Conservation (phyloP, 1,139 yeast species). For the Zygosaccharomyces pseudobailii region DNA sequence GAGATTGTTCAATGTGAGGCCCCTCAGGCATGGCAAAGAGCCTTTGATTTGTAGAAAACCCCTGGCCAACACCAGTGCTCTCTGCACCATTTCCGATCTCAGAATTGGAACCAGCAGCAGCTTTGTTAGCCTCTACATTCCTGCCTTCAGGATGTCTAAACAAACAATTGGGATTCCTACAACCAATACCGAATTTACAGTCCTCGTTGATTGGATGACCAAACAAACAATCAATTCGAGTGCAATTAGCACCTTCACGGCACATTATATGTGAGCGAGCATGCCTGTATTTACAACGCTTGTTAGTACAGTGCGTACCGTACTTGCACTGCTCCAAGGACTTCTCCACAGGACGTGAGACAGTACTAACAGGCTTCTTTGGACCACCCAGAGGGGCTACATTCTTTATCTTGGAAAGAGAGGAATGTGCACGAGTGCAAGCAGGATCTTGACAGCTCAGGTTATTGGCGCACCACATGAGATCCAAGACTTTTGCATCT, state of each 20-base stretch:
- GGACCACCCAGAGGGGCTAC: slow-evolving; percentile 31
- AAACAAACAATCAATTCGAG: slow-evolving; percentile 74
- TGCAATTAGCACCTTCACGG: slow-evolving; percentile 75
- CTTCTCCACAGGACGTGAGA: slow-evolving; percentile 39
- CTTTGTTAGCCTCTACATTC: slow-evolving; percentile 26
- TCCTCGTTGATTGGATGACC: slow-evolving; percentile 74
- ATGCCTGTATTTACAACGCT: slow-evolving; percentile 77
- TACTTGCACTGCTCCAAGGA: slow-evolving; percentile 78
- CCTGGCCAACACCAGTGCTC: slow-evolving; percentile 4
- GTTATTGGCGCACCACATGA: slow-evolving; percentile 76
- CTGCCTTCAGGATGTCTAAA: slow-evolving; percentile 79
- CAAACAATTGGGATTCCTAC: slow-evolving; percentile 65
- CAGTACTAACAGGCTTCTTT: slow-evolving; percentile 21
- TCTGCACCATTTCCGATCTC: slow-evolving; percentile 7
- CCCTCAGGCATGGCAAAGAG: slow-evolving; percentile 76
- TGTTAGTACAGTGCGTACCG: slow-evolving; percentile 69
- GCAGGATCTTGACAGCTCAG: slow-evolving; percentile 53
- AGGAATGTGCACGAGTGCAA: slow-evolving; percentile 78
- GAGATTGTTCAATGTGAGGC: slow-evolving; percentile 60
- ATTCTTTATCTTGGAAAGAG: slow-evolving; percentile 43
- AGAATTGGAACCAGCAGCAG: slow-evolving; percentile 2
- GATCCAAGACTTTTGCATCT: slow-evolving; percentile 59
- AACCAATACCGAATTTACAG: slow-evolving; percentile 73
- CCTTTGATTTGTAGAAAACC: slow-evolving; percentile 41
- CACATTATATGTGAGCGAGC: slow-evolving; percentile 69